These are phyloP conservation scores for Hansenula sp. DNA, from an alignment of 1,139 yeast genomes.

Conservation along the genomic window DNA sequence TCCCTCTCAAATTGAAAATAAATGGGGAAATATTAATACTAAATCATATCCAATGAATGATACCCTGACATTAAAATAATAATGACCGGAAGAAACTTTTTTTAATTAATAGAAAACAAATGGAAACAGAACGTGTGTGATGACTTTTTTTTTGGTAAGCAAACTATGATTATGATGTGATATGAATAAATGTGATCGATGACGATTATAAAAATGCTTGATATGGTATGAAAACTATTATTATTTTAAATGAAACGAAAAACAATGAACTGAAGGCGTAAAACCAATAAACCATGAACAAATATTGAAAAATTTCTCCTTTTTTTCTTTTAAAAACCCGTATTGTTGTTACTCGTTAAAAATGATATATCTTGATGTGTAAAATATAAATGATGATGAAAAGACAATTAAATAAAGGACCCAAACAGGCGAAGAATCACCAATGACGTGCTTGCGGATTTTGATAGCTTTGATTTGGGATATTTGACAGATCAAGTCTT, in stretches of 20 bases:
- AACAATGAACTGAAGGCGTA: slow-evolving; percentile 2
- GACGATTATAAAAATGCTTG: neutral
- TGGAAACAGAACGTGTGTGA: slow-evolving; percentile 74
- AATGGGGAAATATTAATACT: too few species aligned
- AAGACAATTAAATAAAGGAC: too few species aligned
- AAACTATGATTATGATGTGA: too few species aligned
- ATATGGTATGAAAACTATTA: neutral
- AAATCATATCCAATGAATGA: too few species aligned
- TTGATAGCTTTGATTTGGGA: slow-evolving; percentile 7
- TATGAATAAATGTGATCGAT: too few species aligned
- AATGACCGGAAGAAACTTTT: slow-evolving; percentile 3
- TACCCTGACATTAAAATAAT: neutral
- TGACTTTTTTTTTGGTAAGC: slow-evolving; percentile 22
- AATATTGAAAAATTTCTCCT: neutral
- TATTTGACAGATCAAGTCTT: slow-evolving; percentile 10
- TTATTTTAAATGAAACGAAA: neutral
- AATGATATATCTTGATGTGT: neutral
- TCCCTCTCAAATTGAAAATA: too few species aligned
- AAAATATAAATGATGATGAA: neutral
- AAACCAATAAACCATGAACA: neutral
- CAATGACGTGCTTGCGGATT: slow-evolving; percentile 4
- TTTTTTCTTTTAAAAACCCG: neutral
- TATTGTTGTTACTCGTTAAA: neutral
- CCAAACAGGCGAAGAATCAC: too few species aligned
- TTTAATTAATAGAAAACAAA: slow-evolving; percentile 52